Percentiles rank a stretch among this genome's conserved stretches.
Conservation (phyloP, 805 yeast species). For the Saccharomycopsis javanensis region DNA sequence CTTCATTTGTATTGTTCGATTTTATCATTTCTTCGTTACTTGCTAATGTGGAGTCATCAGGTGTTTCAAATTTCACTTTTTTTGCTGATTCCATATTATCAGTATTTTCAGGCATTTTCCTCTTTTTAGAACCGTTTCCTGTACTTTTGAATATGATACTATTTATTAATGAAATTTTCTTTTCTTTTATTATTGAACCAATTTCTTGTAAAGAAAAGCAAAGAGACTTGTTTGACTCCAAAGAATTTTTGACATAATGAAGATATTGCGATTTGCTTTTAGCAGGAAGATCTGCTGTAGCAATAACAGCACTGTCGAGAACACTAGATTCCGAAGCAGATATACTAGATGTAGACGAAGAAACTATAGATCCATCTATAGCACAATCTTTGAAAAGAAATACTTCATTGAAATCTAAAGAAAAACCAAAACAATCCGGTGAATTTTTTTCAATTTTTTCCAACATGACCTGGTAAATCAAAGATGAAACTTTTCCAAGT, state of each 20-base stretch:
- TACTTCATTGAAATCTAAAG: slow-evolving; percentile 28
- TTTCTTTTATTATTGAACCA: slow-evolving; percentile 3
- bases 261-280: slow-evolving; percentile 13
- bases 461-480: slow-evolving; percentile 53
- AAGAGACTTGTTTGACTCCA: slow-evolving; percentile 6
- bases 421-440: slow-evolving; percentile 27
- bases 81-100: slow-evolving; percentile 21
- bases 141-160: slow-evolving; percentile 19
- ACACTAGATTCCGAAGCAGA: not conserved
- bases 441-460: slow-evolving; percentile 47
- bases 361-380: not conserved
- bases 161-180: slow-evolving; percentile 8
- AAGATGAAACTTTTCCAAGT: slow-evolving; percentile 59
- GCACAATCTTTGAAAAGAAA: slow-evolving; percentile 5
- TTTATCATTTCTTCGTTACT: slow-evolving; percentile 19
- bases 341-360: not conserved
- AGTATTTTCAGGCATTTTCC: slow-evolving; percentile 23
- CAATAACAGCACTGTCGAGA: not conserved
- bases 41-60: slow-evolving; percentile 13
- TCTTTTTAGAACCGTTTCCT: slow-evolving; percentile 30
- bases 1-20: slow-evolving; percentile 19
- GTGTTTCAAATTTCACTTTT: slow-evolving; percentile 25
- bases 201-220: slow-evolving; percentile 15
- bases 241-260: slow-evolving; percentile 6
- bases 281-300: slow-evolving; percentile 9